Evolutionary conservation across 75 land plant species (phyloP), one percentile per base, ranked within the genome.

Genomic region (Sequoiadendron giganteum): DNA sequence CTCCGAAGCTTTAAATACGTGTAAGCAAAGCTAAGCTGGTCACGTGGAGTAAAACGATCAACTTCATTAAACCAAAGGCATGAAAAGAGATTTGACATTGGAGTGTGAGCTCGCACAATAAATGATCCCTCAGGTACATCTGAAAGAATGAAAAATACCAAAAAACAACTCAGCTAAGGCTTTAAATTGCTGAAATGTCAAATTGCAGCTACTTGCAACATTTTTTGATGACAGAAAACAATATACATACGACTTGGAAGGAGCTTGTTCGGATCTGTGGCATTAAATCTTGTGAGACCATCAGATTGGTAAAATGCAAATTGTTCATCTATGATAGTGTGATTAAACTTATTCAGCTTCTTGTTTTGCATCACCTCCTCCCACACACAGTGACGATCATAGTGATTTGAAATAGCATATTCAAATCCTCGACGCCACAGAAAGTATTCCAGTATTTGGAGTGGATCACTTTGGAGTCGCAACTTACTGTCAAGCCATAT

Each of bases 51-150:
- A 70, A 95, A 98, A 34, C 96, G 96, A 85, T 95, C 95, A 88
- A 98, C 99, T 91, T 98, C 99, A 90, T 98, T 98, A 90, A 98
- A 98, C 99, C 99, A 98, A 49, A 98, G 94, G 87, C 99, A 98
- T 36, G 99, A 98, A 84, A 98, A 98, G 77, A 97, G 90, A 90
- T 98, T 98, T 68, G 99, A 95, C 99, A 97, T 97, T 86, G 99
- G 99, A 9, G 99, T 97, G 86, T 98, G 99, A 0, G 96, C 97
- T 40, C 99, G 89, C 79, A 98, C 90, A 36, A 98, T 98, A 65
- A 98, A 97, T 6, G 99, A 98, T 18, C 99, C 99, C 86, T 98
- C 99, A 7, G 99, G 99, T 21, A 98, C 99, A 95, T 97, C 99
- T 98, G 93, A 85, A 82, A 77, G 36, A 48, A 85, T 55, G 30